phyloP scores from a whole-genome alignment of 140 eudicot genomes.

The Ambrosia hybrid region DNA sequence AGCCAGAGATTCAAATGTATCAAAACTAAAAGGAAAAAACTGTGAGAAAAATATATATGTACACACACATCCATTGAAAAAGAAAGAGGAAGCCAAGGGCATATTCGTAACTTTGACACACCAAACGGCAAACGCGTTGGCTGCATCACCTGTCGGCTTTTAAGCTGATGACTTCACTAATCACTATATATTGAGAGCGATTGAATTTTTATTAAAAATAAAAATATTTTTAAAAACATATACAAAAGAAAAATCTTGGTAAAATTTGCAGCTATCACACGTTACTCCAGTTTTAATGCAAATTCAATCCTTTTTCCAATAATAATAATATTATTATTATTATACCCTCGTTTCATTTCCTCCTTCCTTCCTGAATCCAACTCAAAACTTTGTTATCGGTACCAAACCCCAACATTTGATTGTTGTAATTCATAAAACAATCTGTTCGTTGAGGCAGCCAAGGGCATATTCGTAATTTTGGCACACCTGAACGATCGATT shows the following conservation, averaged over 20 bases:
- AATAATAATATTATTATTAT: too few relatives aligned
- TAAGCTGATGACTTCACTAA: constrained; percentile 30
- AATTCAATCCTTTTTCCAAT: constrained; percentile 31
- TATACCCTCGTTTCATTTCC: neutral
- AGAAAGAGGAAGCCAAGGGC: neutral
- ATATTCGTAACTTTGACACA: neutral
- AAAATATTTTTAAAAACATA: too few relatives aligned
- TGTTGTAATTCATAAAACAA: neutral
- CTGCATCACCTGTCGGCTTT: constrained; percentile 6
- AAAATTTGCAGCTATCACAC: constrained; percentile 33
- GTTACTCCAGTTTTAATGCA: constrained; percentile 40
- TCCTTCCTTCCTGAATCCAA: constrained; percentile 22
- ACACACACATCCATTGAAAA: neutral
- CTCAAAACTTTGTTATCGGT: constrained; percentile 16
- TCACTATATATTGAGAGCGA: constrained; percentile 23
- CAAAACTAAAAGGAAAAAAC: too few relatives aligned
- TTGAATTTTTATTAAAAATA: neutral
- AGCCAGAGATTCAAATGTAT: too few relatives aligned
- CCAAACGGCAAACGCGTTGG: constrained; percentile 33
- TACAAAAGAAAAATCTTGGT: constrained; percentile 12
- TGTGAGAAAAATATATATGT: neutral
- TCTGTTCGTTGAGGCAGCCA: too few relatives aligned
- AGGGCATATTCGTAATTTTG: too few relatives aligned
- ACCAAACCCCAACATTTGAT: constrained; percentile 33
- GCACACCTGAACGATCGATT: neutral